Conservation (phyloP, 495 filamentous ascomycete species). For the Penicillium alfredii region DNA sequence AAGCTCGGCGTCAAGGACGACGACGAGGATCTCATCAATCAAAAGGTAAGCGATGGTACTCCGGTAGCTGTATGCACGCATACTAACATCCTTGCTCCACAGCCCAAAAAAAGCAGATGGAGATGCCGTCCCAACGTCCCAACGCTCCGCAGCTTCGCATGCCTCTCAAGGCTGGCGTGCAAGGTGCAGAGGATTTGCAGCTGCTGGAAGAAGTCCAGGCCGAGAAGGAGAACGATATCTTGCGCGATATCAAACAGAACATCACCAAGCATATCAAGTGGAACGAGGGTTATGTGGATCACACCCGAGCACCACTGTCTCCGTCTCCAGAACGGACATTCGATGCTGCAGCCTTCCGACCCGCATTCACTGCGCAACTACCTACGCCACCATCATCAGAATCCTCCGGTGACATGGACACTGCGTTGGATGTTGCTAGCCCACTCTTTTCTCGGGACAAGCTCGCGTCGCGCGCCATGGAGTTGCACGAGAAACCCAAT, state of each 20-base stretch:
- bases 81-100: slow-evolving; percentile 37
- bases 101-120: slow-evolving; percentile 62
- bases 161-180: slow-evolving; percentile 61
- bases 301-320: slow-evolving; percentile 74
- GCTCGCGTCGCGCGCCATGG: slow-evolving; percentile 40
- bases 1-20: slow-evolving; percentile 84
- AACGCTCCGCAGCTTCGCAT: slow-evolving; percentile 57
- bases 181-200: slow-evolving; percentile 65
- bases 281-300: slow-evolving; percentile 78
- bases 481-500: slow-evolving; percentile 42
- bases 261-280: slow-evolving; percentile 76
- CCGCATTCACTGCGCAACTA: slow-evolving; percentile 74
- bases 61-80: slow-evolving; percentile 1
- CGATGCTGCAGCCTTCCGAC: slow-evolving; percentile 59
- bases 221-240: slow-evolving; percentile 76
- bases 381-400: slow-evolving; percentile 82
- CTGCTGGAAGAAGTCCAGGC: slow-evolving; percentile 67
- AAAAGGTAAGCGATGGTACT: slow-evolving; percentile 58
- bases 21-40: slow-evolving; percentile 92
- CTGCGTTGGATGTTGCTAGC: slow-evolving; percentile 36
- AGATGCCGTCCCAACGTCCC: slow-evolving; percentile 51
- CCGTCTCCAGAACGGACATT: slow-evolving; percentile 54
- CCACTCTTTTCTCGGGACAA: slow-evolving; percentile 45
- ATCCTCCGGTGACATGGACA: slow-evolving; percentile 55
- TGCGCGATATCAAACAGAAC: slow-evolving; percentile 71